Conservation (phyloP, 192 early-diverging fungal genomes). For the Ambispora gerdemannii region DNA sequence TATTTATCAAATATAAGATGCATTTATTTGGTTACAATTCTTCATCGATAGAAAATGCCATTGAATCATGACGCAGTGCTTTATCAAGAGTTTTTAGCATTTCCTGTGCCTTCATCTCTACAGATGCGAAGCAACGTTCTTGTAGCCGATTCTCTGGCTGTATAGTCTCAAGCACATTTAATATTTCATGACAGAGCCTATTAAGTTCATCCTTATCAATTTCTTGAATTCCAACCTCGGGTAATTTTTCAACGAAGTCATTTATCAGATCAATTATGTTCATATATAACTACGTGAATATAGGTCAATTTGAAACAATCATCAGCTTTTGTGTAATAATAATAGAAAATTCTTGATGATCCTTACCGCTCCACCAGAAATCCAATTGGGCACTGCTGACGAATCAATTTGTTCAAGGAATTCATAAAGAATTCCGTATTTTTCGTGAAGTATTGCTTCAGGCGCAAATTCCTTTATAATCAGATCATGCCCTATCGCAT, state of each 20-base stretch:
- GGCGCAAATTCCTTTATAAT: slow-evolving; percentile 57
- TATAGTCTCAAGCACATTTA: not conserved
- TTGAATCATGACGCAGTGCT: not conserved
- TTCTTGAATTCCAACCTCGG: not conserved
- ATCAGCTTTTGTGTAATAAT: not conserved
- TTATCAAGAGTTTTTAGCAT: not conserved
- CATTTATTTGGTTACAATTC: not conserved
- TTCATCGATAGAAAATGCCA: not conserved
- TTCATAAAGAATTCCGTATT: slow-evolving; percentile 38
- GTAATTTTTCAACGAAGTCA: not conserved
- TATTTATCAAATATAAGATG: no score
- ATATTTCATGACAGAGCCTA: not conserved
- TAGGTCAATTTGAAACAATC: not conserved
- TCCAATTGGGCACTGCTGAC: slow-evolving; percentile 18
- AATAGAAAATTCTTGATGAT: no score
- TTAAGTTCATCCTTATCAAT: not conserved
- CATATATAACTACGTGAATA: not conserved
- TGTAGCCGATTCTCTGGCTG: not conserved
- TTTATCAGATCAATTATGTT: not conserved
- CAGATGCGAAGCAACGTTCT: not conserved
- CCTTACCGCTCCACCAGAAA: not conserved
- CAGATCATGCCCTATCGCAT: slow-evolving; percentile 46
- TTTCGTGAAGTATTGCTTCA: slow-evolving; percentile 46
- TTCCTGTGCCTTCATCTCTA: not conserved
- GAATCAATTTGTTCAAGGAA: slow-evolving; percentile 43